Evolutionary conservation across 1,139 yeast genomes (phyloP).

Genomic region (Yamadazyma blattariae): DNA sequence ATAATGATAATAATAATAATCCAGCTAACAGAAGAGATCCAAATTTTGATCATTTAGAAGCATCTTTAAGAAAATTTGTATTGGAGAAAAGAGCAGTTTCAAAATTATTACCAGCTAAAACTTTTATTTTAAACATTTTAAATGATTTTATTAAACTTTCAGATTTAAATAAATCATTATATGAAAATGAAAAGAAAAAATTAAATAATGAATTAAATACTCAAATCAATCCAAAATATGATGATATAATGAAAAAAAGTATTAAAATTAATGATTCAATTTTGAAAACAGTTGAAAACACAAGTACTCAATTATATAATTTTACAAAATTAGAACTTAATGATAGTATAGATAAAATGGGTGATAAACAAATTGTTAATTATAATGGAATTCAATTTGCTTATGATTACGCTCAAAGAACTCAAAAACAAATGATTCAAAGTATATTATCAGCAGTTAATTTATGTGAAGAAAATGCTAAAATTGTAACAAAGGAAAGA

Average conservation of each 20-base stretch:
- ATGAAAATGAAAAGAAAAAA: constrained; percentile 43
- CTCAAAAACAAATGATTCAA: constrained; percentile 67
- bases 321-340: constrained; percentile 55
- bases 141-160: constrained; percentile 64
- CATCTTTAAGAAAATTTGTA: constrained; percentile 79
- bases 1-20: constrained; percentile 25
- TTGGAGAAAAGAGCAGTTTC: constrained; percentile 87
- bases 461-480: constrained; percentile 67
- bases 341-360: constrained; percentile 53
- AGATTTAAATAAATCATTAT: constrained; percentile 56
- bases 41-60: constrained; percentile 81
- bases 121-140: constrained; percentile 67
- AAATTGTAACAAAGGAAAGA: constrained; percentile 51
- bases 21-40: constrained; percentile 52
- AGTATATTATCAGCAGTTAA: constrained; percentile 63
- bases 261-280: constrained; percentile 56
- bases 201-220: constrained; percentile 46
- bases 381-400: constrained; percentile 65
- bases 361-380: constrained; percentile 52
- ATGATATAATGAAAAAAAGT: constrained; percentile 51
- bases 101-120: constrained; percentile 89
- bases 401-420: constrained; percentile 66
- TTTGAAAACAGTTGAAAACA: constrained; percentile 59
- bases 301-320: constrained; percentile 59
- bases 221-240: constrained; percentile 63